phyloP scores from a whole-genome alignment of 176 grass and related monocot species.

The Neostapfia colusana region DNA sequence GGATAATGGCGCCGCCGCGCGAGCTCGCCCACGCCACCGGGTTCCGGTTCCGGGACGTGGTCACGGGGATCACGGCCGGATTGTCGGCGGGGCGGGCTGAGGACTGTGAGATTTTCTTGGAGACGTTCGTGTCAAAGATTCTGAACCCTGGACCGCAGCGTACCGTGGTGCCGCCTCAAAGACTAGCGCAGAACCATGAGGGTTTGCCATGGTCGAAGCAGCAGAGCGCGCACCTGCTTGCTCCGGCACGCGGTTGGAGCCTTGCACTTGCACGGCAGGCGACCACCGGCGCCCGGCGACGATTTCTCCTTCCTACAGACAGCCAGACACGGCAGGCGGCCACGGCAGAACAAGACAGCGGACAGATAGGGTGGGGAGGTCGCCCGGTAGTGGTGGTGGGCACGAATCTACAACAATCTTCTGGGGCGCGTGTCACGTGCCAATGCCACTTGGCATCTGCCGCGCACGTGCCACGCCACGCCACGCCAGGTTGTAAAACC shows the following conservation, averaged over 20 bases:
- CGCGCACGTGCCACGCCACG: neutral
- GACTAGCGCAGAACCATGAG: no score
- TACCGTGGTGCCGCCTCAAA: no score
- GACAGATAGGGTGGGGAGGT: neutral
- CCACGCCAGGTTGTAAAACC: constrained; percentile 17
- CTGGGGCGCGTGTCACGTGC: neutral
- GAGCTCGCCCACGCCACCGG: neutral
- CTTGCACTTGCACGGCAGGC: neutral
- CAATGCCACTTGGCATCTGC: neutral
- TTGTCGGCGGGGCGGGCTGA: constrained; percentile 23
- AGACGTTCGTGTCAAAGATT: no score
- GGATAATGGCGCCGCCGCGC: neutral
- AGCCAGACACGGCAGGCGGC: neutral
- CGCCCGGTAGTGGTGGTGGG: neutral
- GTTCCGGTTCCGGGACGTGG: neutral
- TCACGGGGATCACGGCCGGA: constrained; percentile 1
- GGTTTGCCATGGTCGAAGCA: neutral
- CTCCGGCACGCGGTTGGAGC: neutral
- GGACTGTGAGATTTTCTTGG: no score
- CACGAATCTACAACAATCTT: neutral
- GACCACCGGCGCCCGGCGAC: neutral
- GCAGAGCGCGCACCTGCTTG: neutral
- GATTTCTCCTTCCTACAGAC: neutral
- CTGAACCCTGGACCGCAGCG: no score
- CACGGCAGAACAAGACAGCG: neutral